Evolutionary conservation across 345 rosid genomes (phyloP).

Genomic region (Hibiscus mutabilis): DNA sequence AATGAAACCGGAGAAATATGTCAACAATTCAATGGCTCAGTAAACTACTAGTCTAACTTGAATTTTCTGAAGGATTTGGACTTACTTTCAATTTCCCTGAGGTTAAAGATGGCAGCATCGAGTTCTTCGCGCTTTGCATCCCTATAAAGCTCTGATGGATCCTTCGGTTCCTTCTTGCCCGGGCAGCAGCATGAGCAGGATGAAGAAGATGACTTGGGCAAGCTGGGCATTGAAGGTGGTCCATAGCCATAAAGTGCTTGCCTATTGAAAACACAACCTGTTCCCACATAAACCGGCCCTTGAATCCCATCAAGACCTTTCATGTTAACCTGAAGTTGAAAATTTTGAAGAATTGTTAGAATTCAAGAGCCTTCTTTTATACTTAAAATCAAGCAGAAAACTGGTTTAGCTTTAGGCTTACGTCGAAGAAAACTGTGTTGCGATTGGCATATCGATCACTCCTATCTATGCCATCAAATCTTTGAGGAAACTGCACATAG

Average conservation of each 20-base stretch:
- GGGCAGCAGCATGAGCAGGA: slow-evolving; percentile 63
- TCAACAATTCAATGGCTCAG: neutral
- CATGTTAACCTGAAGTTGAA: slow-evolving; percentile 69
- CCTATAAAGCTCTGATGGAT: slow-evolving; percentile 61
- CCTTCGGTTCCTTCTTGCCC: slow-evolving; percentile 57
- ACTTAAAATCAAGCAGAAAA: neutral
- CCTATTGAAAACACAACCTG: slow-evolving; percentile 87
- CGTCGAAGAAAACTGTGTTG: slow-evolving; percentile 91
- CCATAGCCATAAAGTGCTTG: slow-evolving; percentile 94
- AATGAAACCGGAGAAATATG: neutral
- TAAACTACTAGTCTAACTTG: neutral
- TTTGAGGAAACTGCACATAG: slow-evolving; percentile 94
- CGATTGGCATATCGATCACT: slow-evolving; percentile 98
- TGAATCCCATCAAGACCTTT: slow-evolving; percentile 96
- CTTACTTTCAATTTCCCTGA: slow-evolving; percentile 77
- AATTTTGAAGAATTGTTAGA: slow-evolving; percentile 12
- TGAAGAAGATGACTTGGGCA: slow-evolving; percentile 60
- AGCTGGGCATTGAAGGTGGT: slow-evolving; percentile 69
- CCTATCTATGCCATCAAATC: slow-evolving; percentile 95
- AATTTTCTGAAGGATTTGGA: neutral
- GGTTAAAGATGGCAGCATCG: slow-evolving; percentile 89
- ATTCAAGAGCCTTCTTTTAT: slow-evolving; percentile 5
- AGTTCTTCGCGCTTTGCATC: slow-evolving; percentile 89
- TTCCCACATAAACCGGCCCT: slow-evolving; percentile 95
- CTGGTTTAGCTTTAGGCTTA: slow-evolving; percentile 30